Conservation (phyloP, 192 early-diverging fungal species). For the Diversispora epigaea region DNA sequence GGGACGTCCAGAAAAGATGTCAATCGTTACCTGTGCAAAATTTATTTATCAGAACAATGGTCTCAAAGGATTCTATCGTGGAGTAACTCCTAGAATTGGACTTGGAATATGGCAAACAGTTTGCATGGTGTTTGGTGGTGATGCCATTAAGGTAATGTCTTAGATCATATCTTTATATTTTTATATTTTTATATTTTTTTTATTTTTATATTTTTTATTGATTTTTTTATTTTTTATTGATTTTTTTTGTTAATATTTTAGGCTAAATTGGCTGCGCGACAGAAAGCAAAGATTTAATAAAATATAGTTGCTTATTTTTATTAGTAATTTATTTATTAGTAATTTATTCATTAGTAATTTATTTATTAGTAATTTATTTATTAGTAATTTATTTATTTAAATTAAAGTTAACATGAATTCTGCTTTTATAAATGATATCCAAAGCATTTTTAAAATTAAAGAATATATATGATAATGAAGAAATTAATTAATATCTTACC, state of each 20-base stretch:
- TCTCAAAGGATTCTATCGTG: constrained; percentile 88
- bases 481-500: too few species aligned
- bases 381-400: too few species aligned
- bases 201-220: neutral
- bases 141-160: constrained; percentile 39
- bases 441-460: too few species aligned
- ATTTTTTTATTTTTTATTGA: neutral
- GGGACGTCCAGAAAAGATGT: constrained; percentile 90
- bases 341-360: too few species aligned
- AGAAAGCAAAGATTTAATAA: neutral
- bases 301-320: too few species aligned
- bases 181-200: neutral
- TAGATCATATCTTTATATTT: too few species aligned
- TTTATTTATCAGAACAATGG: constrained; percentile 94
- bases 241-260: neutral
- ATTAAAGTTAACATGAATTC: too few species aligned
- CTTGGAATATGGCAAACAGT: constrained; percentile 82
- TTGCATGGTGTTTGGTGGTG: constrained; percentile 82
- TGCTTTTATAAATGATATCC: too few species aligned
- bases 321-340: too few species aligned
- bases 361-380: too few species aligned
- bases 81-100: constrained; percentile 76
- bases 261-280: neutral
- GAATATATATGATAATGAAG: too few species aligned
- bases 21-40: constrained; percentile 76